phyloP scores from a whole-genome alignment of 768 basidiomycete genomes.

The Daedalea quercina region DNA sequence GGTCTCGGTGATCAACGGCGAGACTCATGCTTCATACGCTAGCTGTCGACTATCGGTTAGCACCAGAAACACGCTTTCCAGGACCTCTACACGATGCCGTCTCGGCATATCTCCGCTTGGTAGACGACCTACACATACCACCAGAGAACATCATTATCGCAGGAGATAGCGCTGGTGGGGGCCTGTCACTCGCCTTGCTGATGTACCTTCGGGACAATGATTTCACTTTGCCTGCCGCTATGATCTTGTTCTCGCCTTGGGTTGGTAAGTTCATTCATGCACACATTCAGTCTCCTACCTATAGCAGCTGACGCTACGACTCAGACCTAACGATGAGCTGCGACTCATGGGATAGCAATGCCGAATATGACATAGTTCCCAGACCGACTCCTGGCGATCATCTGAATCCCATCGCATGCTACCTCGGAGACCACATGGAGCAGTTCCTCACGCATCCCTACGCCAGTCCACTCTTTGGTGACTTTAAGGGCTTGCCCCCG shows the following conservation, averaged over 20 bases:
- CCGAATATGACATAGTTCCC: constrained; percentile 77
- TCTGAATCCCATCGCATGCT: constrained; percentile 90
- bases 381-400: constrained; percentile 70
- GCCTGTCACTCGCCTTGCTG: constrained; percentile 73
- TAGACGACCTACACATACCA: constrained; percentile 84
- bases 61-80: constrained; percentile 92
- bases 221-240: constrained; percentile 78
- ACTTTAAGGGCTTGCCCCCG: constrained; percentile 81
- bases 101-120: constrained; percentile 77
- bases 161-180: constrained; percentile 95
- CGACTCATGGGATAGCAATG: constrained; percentile 95
- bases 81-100: constrained; percentile 85
- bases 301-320: constrained; percentile 2
- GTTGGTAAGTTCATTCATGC: constrained; percentile 60
- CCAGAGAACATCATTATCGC: constrained; percentile 84
- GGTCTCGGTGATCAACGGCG: neutral
- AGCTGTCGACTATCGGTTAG: constrained; percentile 93
- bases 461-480: constrained; percentile 90
- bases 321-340: constrained; percentile 93
- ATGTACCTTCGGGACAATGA: constrained; percentile 94
- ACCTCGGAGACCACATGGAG: constrained; percentile 76
- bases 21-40: neutral
- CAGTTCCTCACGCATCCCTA: constrained; percentile 93
- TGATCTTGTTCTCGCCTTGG: constrained; percentile 92
- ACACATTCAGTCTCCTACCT: neutral